phyloP scores from a whole-genome alignment of 179 eudicot genomes.

The Patellifolia procumbens region DNA sequence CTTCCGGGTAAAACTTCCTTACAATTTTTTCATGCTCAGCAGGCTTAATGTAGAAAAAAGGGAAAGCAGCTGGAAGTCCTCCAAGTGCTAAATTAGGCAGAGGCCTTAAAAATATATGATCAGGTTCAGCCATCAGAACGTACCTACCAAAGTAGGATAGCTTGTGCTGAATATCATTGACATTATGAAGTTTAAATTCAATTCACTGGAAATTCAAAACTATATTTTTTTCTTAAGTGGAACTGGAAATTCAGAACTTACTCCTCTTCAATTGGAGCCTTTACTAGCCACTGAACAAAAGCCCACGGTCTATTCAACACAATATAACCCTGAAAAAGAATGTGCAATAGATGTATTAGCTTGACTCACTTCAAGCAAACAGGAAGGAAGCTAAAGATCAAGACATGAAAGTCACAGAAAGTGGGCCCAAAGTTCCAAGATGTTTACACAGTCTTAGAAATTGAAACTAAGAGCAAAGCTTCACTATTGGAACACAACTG shows the following conservation, averaged over 20 bases:
- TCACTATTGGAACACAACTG: neutral
- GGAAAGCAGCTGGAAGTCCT: slow-evolving; percentile 71
- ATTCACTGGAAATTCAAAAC: slow-evolving; percentile 12
- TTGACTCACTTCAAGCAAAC: slow-evolving; percentile 4
- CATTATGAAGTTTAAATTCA: neutral
- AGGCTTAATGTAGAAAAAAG: slow-evolving; percentile 88
- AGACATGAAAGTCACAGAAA: neutral
- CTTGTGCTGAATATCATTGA: slow-evolving; percentile 5
- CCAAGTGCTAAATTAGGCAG: slow-evolving; percentile 74
- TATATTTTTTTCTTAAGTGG: too few relatives aligned
- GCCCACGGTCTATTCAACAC: slow-evolving; percentile 98
- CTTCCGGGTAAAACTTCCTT: slow-evolving; percentile 66
- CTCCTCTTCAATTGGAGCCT: slow-evolving; percentile 84
- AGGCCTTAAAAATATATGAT: slow-evolving; percentile 75
- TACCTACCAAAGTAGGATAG: slow-evolving; percentile 43
- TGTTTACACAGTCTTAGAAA: neutral
- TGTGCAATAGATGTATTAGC: slow-evolving; percentile 23
- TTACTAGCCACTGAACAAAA: slow-evolving; percentile 90
- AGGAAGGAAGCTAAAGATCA: neutral
- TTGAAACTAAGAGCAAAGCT: neutral
- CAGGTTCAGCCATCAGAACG: slow-evolving; percentile 89
- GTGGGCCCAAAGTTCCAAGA: neutral
- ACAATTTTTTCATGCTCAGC: slow-evolving; percentile 54
- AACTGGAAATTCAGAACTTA: too few relatives aligned
- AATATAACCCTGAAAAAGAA: slow-evolving; percentile 69